Base-by-base conservation (phyloP, 2,329 filamentous ascomycete species). In the Thelonectria discophora region DNA sequence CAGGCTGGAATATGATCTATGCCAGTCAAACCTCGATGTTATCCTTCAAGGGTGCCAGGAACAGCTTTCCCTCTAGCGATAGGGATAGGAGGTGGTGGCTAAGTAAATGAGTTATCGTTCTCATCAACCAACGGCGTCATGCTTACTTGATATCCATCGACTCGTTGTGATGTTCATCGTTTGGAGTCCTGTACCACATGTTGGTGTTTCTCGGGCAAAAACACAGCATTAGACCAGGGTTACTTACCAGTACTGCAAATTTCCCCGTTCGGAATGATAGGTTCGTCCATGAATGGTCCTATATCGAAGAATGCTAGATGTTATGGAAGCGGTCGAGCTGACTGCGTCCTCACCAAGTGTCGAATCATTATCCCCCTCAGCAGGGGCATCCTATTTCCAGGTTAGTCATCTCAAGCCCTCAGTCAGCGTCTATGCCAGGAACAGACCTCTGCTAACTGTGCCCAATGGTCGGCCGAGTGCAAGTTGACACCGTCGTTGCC, bases 321-420 rank as follows among this genome's bases (percentile, higher is more conserved):
- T 60, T 17, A 71, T 66, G 2, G 69, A 70, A 13, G 60, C 61
- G 1, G 69, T 71, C 1, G 69, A 71, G 32, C 62, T 70, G 1
- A 52, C 64, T 2, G 5, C 43, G 5, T 69, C 67, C 1, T 55
- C 60, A 0, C 67, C 65, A 2, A 69, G 24, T 8, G 67, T 65
- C 1, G 67, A 69, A 10, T 69, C 67, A 13, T 40, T 46, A 21
- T 55, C n/a, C n/a, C n/a, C 50, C 10, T 62, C 65, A 0, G 63
- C 54, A 17, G 27, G 27, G 3, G 6, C 46, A 2, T 50, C 51
- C 57, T 60, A n/a, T 9, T 5, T 17, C 6, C 10, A 18, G 4
- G 20, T 20, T 18, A 51, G 48, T n/a, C 37, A 7, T 17, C n/a
- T n/a, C n/a, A n/a, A 37, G 34, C 15, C 34, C 2, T 37, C 34